Base-by-base conservation (phyloP, 179 eudicot species). In the Silene noctiflora region DNA sequence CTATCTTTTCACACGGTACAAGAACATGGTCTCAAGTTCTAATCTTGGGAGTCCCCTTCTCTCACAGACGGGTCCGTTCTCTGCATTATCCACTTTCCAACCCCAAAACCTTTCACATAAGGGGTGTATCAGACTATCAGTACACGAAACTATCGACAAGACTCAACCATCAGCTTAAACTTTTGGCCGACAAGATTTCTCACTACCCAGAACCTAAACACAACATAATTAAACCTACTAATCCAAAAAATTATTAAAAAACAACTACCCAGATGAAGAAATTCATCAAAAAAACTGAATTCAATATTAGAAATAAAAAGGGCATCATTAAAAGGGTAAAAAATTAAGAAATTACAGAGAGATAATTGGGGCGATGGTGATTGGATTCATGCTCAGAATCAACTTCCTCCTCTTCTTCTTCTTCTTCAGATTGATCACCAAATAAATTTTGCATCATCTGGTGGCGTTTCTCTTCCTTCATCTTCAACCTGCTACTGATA, bases 361-460 rank as follows among this genome's bases (percentile, higher is more conserved):
- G 80, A 56, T 84, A 86, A 71, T 80, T 86, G 62, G 94, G 91
- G 67, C 84, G 79, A 68, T 90, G 94, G 1, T 91, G 92, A 82
- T 90, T 91, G 13, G 97, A 91, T 83, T 91, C 97, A 72, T 90
- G 97, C 79, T 82, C 85, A 21, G 85, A 82, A 82, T 82, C 85
- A 79, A 82, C 72, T 20, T 82, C 85, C 39, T 81, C 81, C 10
- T 81, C 84, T 73, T 89, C 94, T 29, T 87, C 91, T 73, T 89
- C 94, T 46, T 89, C 94, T 74, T 92, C 97, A 3, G 93, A 92
- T 78, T 90, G 94, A 61, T 89, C 97, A 3, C 97, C 97, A 81
- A 91, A 91, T 16, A 92, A 84, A 80, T 92, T 90, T 70, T 92
- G 93, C 95, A 92, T 90, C 93, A 92, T 92, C 76, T 89, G 89